phyloP scores from a whole-genome alignment of 805 yeast genomes.

The Yarrowia keelungensis region DNA sequence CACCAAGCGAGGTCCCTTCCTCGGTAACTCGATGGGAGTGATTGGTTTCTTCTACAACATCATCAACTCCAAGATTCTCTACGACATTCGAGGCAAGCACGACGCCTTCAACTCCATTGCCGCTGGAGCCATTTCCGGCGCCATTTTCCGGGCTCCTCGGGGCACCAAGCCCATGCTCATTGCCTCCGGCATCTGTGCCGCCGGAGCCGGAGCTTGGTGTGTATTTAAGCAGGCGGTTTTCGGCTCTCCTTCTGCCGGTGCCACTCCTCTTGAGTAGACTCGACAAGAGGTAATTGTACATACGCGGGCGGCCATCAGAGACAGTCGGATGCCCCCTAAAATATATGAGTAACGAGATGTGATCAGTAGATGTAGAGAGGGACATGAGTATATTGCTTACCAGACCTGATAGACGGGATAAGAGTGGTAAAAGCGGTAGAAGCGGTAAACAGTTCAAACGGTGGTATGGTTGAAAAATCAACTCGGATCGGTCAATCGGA shows the following conservation, averaged over 20 bases:
- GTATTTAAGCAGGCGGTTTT: slow-evolving; percentile 61
- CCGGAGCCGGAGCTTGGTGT: slow-evolving; percentile 93
- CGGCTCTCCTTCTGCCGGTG: slow-evolving; percentile 16
- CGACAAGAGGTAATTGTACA: slow-evolving; percentile 36
- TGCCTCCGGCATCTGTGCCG: slow-evolving; percentile 83
- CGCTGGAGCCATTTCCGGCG: slow-evolving; percentile 93
- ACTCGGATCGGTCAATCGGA: neutral
- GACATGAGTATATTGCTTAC: too few species aligned
- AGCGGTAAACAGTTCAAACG: too few species aligned
- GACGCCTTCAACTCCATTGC: slow-evolving; percentile 83
- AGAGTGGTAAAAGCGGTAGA: too few species aligned
- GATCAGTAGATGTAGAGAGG: too few species aligned
- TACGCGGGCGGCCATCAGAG: slow-evolving; percentile 17
- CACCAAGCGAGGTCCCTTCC: slow-evolving; percentile 93
- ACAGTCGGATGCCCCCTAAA: slow-evolving; percentile 10
- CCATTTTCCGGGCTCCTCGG: slow-evolving; percentile 81
- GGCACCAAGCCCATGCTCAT: slow-evolving; percentile 90
- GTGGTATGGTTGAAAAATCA: too few species aligned
- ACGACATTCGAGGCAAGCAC: slow-evolving; percentile 78
- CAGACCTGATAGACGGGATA: too few species aligned
- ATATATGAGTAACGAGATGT: slow-evolving; percentile 31
- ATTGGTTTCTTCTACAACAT: slow-evolving; percentile 88
- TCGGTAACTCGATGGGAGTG: slow-evolving; percentile 96
- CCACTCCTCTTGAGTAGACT: slow-evolving; percentile 37
- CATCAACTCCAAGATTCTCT: slow-evolving; percentile 79